Evolutionary conservation across 768 basidiomycete species (phyloP), one percentile per base, ranked within the genome.

Genomic region (Boletus bicolor): DNA sequence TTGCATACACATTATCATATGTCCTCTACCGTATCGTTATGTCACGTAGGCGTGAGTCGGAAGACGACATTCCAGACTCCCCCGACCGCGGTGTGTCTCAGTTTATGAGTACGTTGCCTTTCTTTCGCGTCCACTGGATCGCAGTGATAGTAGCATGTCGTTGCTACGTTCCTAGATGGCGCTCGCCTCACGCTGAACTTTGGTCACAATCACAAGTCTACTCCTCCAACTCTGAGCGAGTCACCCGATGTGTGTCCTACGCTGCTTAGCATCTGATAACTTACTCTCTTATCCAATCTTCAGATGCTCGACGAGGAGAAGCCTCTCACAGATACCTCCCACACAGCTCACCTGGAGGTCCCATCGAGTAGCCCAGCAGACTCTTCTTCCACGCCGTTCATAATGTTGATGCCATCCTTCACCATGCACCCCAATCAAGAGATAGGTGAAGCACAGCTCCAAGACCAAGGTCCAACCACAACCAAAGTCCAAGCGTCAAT

Each of bases 11-110:
- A 12, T 26, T 65, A 2, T 62, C 67, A 34, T 70, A 70, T 38
- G 14, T 68, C 30, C 49, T 72, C 42, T 72, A 70, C 49, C 66
- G 70, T 2, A 35, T 64, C 39, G 10, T 66, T 51, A 62, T 61
- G 58, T 35, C 58, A n/a, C 55, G 50, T 44, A 61, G 51, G 54
- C 65, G 47, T 26, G 47, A 8, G 4, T 54, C 65, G 2, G 11
- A 55, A 43, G 54, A 43, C 5, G 59, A 54, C n/a, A 17, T n/a
- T 10, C 64, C 64, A 24, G 64, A 60, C 9, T 46, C 55, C n/a
- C 60, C 69, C 11, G 60, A 65, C 26, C 63, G 59, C 19, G 63
- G 57, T 14, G 65, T 71, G 11, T 55, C 63, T 49, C 61, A 56
- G 48, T 67, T 69, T 7, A 72, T 67, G 70, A 71, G 65, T 65